These are phyloP conservation scores for Calonectria hawksworthii DNA, from an alignment of 2,329 filamentous ascomycete genomes.

Conservation along the genomic window DNA sequence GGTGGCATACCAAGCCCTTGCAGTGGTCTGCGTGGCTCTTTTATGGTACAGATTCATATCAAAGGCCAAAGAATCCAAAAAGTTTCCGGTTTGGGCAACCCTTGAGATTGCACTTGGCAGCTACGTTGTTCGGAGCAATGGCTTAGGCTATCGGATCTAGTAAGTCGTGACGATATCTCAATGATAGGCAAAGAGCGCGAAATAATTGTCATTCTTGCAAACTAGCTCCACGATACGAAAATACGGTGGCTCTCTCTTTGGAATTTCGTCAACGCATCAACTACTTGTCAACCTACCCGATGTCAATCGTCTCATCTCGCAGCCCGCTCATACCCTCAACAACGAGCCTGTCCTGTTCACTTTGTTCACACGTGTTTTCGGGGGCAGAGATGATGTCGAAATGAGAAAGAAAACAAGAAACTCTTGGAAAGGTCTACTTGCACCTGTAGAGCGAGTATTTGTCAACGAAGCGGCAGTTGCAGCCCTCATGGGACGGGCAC, in stretches of 20 bases:
- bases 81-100: conserved; percentile 24
- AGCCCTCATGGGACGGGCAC: conserved; percentile 32
- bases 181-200: background rate
- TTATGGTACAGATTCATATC: background rate
- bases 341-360: conserved; percentile 28
- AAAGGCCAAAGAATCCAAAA: background rate
- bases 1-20: background rate
- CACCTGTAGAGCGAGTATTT: conserved; percentile 34
- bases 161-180: background rate
- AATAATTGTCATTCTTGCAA: no score
- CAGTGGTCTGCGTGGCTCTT: background rate
- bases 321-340: conserved; percentile 30
- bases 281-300: conserved; percentile 32
- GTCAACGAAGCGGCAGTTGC: conserved; percentile 39
- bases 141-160: conserved; percentile 30
- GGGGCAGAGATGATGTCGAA: conserved; percentile 13
- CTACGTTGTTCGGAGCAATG: conserved; percentile 31
- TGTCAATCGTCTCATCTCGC: conserved; percentile 34
- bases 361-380: conserved; percentile 35
- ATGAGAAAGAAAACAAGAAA: conserved; percentile 23
- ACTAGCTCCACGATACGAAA: conserved; percentile 22
- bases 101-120: conserved; percentile 31
- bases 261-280: conserved; percentile 35
- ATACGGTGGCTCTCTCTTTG: conserved; percentile 38
- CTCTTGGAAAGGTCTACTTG: conserved; percentile 24